Evolutionary conservation across 345 rosid genomes (phyloP).

Genomic region (Salix koriyanagi): DNA sequence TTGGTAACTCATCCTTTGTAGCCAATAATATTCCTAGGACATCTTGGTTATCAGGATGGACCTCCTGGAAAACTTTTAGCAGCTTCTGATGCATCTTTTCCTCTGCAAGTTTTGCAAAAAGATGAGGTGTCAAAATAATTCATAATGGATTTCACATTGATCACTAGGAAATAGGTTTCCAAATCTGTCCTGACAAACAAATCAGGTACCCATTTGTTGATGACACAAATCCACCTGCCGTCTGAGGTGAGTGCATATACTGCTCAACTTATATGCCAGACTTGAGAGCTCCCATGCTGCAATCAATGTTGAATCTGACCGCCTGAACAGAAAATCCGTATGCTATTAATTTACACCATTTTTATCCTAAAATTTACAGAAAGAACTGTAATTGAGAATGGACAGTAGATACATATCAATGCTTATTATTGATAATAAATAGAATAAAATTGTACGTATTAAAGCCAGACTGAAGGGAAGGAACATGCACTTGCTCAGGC

Average conservation of each 20-base stretch:
- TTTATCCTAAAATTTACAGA: not conserved
- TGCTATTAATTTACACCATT: not conserved
- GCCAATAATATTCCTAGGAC: conserved; percentile 51
- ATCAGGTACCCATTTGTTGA: conserved; percentile 49
- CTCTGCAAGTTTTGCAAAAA: conserved; percentile 38
- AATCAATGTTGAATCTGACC: conserved; percentile 26
- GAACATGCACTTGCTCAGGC: conserved; percentile 60
- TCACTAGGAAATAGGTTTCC: not conserved
- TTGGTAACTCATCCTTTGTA: conserved; percentile 49
- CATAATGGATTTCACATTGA: not conserved
- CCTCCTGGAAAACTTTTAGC: conserved; percentile 30
- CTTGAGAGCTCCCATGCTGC: conserved; percentile 70
- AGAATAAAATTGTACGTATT: conserved; percentile 5
- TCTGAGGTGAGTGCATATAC: conserved; percentile 37
- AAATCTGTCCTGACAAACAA: conserved; percentile 1
- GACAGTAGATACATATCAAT: not conserved
- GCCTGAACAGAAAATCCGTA: conserved; percentile 26
- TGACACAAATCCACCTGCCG: conserved; percentile 52
- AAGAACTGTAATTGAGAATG: not conserved
- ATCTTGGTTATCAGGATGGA: conserved; percentile 60
- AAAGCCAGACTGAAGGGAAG: conserved; percentile 27
- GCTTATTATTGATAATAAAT: not conserved
- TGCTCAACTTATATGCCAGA: conserved; percentile 44
- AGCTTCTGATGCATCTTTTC: conserved; percentile 53
- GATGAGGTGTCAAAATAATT: not conserved